These are phyloP conservation scores for Penicillium chermesinum DNA, from an alignment of 495 filamentous ascomycete species.

Conservation along the genomic window DNA sequence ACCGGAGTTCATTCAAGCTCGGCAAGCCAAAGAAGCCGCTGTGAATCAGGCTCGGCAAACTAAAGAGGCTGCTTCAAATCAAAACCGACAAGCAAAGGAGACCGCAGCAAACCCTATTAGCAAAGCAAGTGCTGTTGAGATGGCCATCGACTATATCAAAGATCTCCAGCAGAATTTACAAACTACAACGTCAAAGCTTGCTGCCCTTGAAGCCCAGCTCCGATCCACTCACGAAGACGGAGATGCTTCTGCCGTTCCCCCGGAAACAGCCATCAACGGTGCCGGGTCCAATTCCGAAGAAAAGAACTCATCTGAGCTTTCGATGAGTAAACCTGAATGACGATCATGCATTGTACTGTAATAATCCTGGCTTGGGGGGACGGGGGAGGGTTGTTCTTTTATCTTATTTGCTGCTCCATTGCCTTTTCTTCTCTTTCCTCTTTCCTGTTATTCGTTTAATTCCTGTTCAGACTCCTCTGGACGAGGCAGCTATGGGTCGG, in stretches of 20 bases:
- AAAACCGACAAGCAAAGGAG: constrained; percentile 21
- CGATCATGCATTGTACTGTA: too few relatives aligned
- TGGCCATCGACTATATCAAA: constrained; percentile 93
- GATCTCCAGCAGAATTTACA: constrained; percentile 68
- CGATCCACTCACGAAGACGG: not conserved
- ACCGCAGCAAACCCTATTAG: constrained; percentile 48
- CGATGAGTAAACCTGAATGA: too few relatives aligned
- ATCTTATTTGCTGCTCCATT: too few relatives aligned
- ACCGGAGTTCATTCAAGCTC: constrained; percentile 35
- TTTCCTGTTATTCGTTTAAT: not conserved
- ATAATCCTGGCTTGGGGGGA: too few relatives aligned
- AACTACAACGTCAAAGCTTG: constrained; percentile 60
- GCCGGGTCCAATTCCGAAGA: not conserved
- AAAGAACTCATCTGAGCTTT: not conserved
- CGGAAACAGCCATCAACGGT: not conserved
- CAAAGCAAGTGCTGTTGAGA: constrained; percentile 94
- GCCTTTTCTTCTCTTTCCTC: too few relatives aligned
- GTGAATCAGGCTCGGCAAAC: constrained; percentile 30
- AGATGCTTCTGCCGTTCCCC: not conserved
- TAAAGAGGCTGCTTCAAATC: constrained; percentile 43
- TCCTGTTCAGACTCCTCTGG: too few relatives aligned
- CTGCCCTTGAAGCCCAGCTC: constrained; percentile 52
- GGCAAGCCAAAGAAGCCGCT: constrained; percentile 31
- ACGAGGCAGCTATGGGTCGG: not conserved
- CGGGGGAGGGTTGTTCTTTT: too few relatives aligned